A percentile compares a stretch with the other conserved stretches of the same genome.
Evolutionary conservation across 495 filamentous ascomycete genomes (phyloP).

Genomic region (Pseudoneurospora amorphoporcata): DNA sequence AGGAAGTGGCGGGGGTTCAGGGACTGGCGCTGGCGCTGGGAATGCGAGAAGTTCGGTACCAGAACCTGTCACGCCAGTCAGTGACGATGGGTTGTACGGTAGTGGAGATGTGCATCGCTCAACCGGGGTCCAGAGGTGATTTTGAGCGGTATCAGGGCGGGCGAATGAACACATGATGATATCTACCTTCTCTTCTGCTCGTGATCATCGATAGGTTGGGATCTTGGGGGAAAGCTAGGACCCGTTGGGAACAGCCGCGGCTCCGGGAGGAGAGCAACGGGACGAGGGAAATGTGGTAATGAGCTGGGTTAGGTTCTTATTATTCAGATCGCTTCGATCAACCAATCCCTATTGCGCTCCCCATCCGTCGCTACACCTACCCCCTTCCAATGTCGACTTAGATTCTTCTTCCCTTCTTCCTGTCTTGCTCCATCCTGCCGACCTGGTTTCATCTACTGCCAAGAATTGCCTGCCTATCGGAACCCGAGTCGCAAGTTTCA

Average conservation of each 20-base stretch:
- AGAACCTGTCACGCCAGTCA: slow-evolving; percentile 19
- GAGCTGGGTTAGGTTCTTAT: not conserved
- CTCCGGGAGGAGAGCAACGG: not conserved
- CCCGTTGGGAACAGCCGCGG: not conserved
- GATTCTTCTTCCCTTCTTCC: not conserved
- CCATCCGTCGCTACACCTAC: not conserved
- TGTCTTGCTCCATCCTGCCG: not conserved
- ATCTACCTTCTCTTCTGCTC: not conserved
- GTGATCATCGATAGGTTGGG: not conserved
- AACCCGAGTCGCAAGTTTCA: not conserved
- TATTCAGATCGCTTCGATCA: not conserved
- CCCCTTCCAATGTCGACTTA: not conserved
- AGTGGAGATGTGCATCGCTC: not conserved
- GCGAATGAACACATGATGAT: not conserved
- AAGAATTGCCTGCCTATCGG: not conserved
- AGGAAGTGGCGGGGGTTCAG: slow-evolving; percentile 1
- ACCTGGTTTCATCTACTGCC: not conserved
- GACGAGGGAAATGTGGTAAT: not conserved
- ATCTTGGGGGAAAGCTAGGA: not conserved
- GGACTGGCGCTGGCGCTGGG: not conserved
- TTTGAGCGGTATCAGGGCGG: not conserved
- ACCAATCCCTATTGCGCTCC: not conserved
- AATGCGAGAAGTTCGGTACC: not conserved
- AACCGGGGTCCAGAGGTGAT: not conserved
- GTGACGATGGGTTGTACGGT: slow-evolving; percentile 11